phyloP scores from a whole-genome alignment of 495 filamentous ascomycete genomes.

The Penicillium pancosmium region DNA sequence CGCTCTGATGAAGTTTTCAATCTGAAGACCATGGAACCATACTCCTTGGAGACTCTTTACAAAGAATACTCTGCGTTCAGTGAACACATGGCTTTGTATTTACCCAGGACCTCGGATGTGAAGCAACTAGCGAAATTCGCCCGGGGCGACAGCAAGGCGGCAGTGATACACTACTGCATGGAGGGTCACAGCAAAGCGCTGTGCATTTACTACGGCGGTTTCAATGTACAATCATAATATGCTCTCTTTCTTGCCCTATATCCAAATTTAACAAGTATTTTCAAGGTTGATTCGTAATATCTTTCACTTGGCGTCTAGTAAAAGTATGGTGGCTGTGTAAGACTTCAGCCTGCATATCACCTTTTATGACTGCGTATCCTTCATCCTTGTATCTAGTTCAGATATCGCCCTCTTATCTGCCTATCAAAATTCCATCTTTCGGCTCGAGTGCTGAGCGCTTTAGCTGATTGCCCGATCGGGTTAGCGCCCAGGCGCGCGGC shows the following conservation, averaged over 20 bases:
- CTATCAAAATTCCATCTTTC: too few species aligned
- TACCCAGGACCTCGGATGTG: conserved; percentile 88
- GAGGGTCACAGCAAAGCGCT: conserved; percentile 83
- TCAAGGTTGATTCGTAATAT: background rate
- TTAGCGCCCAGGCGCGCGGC: conserved; percentile 15
- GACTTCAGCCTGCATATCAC: too few species aligned
- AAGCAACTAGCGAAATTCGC: conserved; percentile 74
- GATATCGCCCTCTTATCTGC: background rate
- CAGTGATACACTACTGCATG: conserved; percentile 90
- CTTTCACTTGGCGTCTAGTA: too few species aligned
- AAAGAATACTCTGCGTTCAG: conserved; percentile 56
- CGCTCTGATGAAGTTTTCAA: conserved; percentile 77
- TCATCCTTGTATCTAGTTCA: too few species aligned
- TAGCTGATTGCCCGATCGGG: conserved; percentile 29
- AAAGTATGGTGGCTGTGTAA: too few species aligned
- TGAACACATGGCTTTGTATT: conserved; percentile 67
- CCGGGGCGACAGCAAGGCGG: conserved; percentile 55
- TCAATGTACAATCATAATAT: conserved; percentile 25
- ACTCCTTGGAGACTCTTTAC: conserved; percentile 66
- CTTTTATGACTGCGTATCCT: too few species aligned
- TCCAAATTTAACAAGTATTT: background rate
- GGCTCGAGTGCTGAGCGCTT: too few species aligned
- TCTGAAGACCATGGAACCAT: conserved; percentile 85
- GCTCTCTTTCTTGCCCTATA: background rate
- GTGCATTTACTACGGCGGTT: conserved; percentile 57